Conservation (phyloP, 805 yeast genomes). For the Candida awuae region DNA sequence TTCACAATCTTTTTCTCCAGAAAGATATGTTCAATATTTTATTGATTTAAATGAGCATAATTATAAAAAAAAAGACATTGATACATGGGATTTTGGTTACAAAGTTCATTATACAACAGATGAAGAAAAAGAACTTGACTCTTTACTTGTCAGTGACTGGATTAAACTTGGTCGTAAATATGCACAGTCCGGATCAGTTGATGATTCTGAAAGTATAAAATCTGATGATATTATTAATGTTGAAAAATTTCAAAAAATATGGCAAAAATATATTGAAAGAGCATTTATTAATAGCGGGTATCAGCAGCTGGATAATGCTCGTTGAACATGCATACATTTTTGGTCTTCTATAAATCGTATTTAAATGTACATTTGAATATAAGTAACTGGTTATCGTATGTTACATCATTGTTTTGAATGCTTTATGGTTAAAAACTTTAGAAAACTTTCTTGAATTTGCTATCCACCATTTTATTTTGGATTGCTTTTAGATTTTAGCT, state of each 20-base stretch:
- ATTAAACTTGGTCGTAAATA: conserved; percentile 46
- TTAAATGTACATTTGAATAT: too few species aligned
- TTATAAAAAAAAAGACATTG: conserved; percentile 29
- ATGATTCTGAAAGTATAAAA: conserved; percentile 7
- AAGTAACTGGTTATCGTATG: too few species aligned
- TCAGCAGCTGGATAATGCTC: conserved; percentile 32
- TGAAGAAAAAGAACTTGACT: conserved; percentile 45
- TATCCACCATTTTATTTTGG: too few species aligned
- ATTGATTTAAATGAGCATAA: conserved; percentile 41
- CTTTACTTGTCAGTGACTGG: conserved; percentile 57
- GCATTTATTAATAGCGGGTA: conserved; percentile 63
- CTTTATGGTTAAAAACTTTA: too few species aligned
- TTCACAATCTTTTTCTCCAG: conserved; percentile 67
- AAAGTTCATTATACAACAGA: conserved; percentile 66
- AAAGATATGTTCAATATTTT: conserved; percentile 63
- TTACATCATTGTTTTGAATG: too few species aligned
- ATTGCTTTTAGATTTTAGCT: too few species aligned
- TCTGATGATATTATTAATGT: conserved; percentile 4
- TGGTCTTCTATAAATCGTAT: too few species aligned
- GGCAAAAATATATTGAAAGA: conserved; percentile 50
- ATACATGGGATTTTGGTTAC: conserved; percentile 41
- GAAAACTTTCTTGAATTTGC: too few species aligned
- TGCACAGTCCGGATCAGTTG: conserved; percentile 33
- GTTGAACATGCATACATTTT: too few species aligned
- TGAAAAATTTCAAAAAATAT: conserved; percentile 31